Evolutionary conservation across 352 stramenopile species (phyloP), one percentile per base, ranked within the genome.

Genomic region (Phytophthora pistaciae): DNA sequence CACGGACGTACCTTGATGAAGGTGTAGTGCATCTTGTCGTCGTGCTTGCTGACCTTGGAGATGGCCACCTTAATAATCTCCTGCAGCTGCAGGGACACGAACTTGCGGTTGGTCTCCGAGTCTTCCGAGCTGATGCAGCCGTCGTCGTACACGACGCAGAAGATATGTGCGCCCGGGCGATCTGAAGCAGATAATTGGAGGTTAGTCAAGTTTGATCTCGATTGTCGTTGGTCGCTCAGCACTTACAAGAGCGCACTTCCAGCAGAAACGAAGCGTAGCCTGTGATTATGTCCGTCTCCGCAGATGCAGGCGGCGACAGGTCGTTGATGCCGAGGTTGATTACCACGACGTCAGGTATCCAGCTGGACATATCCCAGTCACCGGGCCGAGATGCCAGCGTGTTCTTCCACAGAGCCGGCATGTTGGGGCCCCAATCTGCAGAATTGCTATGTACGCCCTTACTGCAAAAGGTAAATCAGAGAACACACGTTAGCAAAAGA

Each of bases 1-100:
- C n/a, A 44, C 38, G 38, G 14, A n/a, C 65, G 9, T 77, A 95
- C 85, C 70, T 91, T 91, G 60, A 96, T 83, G 54, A 91, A 90
- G 7, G 86, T 83, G 70, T 92, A 96, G 77, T 96, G 84, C 72
- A 95, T 87, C 64, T 90, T 92, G 53, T 82, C 69, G 70, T 96
- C 90, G 68, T 91, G 83, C 56, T 91, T 90, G 70, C 72, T 87
- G 56, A 94, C 70, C 53, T 91, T 90, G 1, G 86, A 91, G 58
- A 94, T 94, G 27, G 90, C 90, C 27, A 96, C 84, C 48, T 92
- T 93, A 60, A 94, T 84, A 60, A 96, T 96, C 73, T 96, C 88
- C 60, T 95, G 87, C 23, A 95, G 72, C 70, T 95, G 90, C 33
- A 90, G 66, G 7, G 90, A 93, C 29, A 96, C 78, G 65, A 89